Evolutionary conservation across 2,329 filamentous ascomycete species (phyloP).

Genomic region (Saccharata proteae): DNA sequence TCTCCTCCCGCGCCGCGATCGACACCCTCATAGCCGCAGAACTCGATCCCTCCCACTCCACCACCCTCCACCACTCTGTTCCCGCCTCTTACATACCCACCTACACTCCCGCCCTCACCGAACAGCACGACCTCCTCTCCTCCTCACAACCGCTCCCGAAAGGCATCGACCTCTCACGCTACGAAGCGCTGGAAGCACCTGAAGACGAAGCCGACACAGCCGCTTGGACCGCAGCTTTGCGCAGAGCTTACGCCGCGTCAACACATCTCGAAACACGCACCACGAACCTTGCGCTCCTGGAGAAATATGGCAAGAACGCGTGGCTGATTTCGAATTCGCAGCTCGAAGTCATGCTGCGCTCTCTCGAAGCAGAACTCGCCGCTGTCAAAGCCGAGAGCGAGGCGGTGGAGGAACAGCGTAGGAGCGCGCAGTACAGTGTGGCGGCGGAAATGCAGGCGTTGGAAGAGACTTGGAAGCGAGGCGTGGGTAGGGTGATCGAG

Average conservation of each 20-base stretch:
- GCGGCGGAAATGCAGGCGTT: conserved; percentile 60
- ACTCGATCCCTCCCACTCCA: conserved; percentile 30
- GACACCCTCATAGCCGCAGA: conserved; percentile 59
- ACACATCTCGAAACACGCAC: conserved; percentile 45
- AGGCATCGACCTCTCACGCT: conserved; percentile 65
- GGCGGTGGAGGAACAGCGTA: conserved; percentile 56
- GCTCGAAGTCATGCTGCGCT: conserved; percentile 57
- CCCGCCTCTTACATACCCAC: conserved; percentile 39
- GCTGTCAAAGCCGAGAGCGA: conserved; percentile 58
- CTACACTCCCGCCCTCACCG: conserved; percentile 54
- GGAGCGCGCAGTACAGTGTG: conserved; percentile 56
- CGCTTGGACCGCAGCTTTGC: conserved; percentile 40
- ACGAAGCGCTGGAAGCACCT: conserved; percentile 61
- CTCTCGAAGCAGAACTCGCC: conserved; percentile 64
- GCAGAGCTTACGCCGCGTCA: conserved; percentile 45
- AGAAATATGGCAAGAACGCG: conserved; percentile 73
- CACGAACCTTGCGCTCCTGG: conserved; percentile 60
- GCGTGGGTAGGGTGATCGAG: conserved; percentile 70
- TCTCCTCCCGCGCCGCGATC: conserved; percentile 51
- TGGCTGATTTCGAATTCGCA: conserved; percentile 82
- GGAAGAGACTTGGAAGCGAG: conserved; percentile 67
- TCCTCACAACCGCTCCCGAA: conserved; percentile 36
- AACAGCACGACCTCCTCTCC: conserved; percentile 58
- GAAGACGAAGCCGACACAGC: conserved; percentile 26
- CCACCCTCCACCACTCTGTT: conserved; percentile 45